These are phyloP conservation scores for Solanum chiquidenum DNA, from an alignment of 257 asterid species.

Conservation along the genomic window DNA sequence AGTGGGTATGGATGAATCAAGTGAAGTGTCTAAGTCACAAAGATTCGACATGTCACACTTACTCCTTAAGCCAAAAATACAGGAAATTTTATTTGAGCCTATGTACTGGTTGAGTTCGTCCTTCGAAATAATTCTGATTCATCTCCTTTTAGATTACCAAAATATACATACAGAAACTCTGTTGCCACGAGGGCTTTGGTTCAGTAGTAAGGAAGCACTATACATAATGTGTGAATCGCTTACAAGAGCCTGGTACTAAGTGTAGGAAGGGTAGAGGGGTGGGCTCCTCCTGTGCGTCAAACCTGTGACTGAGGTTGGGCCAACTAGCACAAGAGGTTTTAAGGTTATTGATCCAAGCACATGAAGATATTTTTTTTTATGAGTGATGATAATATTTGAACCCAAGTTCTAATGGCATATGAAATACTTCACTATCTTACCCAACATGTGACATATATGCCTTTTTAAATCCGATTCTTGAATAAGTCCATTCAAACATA, in stretches of 20 bases:
- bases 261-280: background rate
- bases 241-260: background rate
- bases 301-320: background rate
- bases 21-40: background rate
- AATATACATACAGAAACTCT: background rate
- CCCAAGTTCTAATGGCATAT: background rate
- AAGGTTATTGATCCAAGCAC: background rate
- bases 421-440: background rate
- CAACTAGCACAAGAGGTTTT: background rate
- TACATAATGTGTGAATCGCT: background rate
- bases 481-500: background rate
- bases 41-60: background rate
- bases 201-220: background rate
- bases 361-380: background rate
- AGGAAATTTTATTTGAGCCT: background rate
- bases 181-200: background rate
- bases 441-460: background rate
- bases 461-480: background rate
- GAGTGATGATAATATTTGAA: background rate
- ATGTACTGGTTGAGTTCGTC: background rate
- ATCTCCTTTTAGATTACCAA: background rate
- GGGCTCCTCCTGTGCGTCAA: background rate
- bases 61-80: background rate
- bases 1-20: background rate
- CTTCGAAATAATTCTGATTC: background rate